Conservation (phyloP, 2,329 filamentous ascomycete genomes). For the Setomelanomma holmii region DNA sequence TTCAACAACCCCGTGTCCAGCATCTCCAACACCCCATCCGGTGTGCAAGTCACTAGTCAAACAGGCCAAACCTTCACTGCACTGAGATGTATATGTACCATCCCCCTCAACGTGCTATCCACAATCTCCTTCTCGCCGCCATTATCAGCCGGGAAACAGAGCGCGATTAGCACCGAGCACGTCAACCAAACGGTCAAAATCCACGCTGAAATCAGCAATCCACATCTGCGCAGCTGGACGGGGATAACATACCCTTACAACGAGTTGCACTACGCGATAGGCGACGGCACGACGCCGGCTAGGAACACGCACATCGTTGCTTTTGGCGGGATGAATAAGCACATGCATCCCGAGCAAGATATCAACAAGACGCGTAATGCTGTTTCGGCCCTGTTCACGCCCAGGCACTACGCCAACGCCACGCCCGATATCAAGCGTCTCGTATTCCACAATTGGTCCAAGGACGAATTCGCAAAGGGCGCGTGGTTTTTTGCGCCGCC, state of each 20-base stretch:
- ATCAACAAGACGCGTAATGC: too few species aligned
- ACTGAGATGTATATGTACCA: conserved; percentile 49
- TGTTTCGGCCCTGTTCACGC: conserved; percentile 37
- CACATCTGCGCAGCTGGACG: conserved; percentile 53
- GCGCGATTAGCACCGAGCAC: conserved; percentile 51
- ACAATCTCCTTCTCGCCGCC: conserved; percentile 53
- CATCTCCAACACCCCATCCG: conserved; percentile 37
- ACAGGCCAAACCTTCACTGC: conserved; percentile 36
- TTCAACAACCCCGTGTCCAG: conserved; percentile 52
- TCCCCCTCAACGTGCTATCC: conserved; percentile 56
- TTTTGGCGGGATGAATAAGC: conserved; percentile 54
- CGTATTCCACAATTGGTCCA: conserved; percentile 60
- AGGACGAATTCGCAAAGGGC: conserved; percentile 57
- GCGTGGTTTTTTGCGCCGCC: conserved; percentile 46
- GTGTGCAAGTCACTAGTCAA: conserved; percentile 46
- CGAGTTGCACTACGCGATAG: conserved; percentile 53
- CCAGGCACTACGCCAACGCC: conserved; percentile 5
- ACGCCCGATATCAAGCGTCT: conserved; percentile 15
- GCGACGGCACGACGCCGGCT: conserved; percentile 50
- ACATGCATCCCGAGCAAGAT: conserved; percentile 55
- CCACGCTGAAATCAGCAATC: conserved; percentile 54
- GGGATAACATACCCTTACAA: conserved; percentile 55
- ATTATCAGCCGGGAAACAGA: conserved; percentile 43
- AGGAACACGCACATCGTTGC: conserved; percentile 59
- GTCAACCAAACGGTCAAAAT: conserved; percentile 58